Conservation (phyloP, 1,284 basidiomycete genomes). For the Entoloma clypeatum region DNA sequence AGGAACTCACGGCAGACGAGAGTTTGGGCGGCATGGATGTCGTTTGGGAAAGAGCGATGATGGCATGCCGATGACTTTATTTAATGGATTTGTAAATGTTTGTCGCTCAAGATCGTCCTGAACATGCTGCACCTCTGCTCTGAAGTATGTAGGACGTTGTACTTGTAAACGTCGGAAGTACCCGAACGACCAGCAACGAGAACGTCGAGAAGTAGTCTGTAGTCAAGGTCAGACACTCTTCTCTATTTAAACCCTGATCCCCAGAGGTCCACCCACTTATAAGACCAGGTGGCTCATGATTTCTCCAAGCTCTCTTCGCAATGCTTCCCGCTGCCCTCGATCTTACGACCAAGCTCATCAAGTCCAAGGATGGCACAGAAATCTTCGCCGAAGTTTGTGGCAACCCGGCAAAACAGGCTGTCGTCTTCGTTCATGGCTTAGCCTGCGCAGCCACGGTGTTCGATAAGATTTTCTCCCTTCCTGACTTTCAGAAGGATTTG, state of each 20-base stretch:
- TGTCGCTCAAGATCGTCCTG: too few species aligned
- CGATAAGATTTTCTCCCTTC: constrained; percentile 13
- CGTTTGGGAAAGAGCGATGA: constrained; percentile 3
- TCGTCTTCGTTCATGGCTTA: constrained; percentile 15
- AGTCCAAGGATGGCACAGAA: constrained; percentile 14
- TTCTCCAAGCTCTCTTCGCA: not conserved
- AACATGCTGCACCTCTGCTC: too few species aligned
- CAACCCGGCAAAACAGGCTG: constrained; percentile 11
- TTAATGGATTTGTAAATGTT: too few species aligned
- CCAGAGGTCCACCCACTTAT: too few species aligned
- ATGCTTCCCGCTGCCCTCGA: constrained; percentile 5
- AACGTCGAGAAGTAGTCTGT: too few species aligned
- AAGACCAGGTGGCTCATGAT: too few species aligned
- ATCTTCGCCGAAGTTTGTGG: constrained; percentile 15
- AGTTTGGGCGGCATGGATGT: constrained; percentile 25
- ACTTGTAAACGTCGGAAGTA: too few species aligned
- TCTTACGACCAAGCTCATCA: constrained; percentile 12
- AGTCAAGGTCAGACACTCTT: too few species aligned
- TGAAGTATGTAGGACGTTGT: too few species aligned
- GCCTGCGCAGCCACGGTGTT: constrained; percentile 11
- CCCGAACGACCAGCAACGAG: too few species aligned
- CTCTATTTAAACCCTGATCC: too few species aligned
- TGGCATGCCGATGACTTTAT: too few species aligned
- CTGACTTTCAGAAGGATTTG: constrained; percentile 11
- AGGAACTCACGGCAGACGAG: constrained; percentile 22